Evolutionary conservation across 2,329 filamentous ascomycete species (phyloP).

Genomic region (Didymella arachidicola): DNA sequence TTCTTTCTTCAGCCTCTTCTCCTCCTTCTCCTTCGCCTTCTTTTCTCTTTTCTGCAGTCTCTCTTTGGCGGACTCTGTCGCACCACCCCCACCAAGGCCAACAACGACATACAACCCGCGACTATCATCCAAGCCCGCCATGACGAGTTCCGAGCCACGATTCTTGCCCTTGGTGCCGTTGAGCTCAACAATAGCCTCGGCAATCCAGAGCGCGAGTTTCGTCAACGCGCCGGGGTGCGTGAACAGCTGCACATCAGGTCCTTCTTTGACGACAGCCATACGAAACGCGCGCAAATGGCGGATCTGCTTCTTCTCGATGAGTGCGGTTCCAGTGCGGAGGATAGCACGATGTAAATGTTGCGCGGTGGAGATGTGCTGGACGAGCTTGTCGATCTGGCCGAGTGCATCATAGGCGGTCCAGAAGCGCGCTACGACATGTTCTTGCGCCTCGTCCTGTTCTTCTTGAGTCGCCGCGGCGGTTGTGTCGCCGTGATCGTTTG

Average conservation of each 20-base stretch:
- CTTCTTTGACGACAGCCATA: slow-evolving; percentile 94
- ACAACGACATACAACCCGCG: slow-evolving; percentile 91
- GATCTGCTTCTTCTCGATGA: slow-evolving; percentile 94
- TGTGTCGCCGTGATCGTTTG: slow-evolving; percentile 38
- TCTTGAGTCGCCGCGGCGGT: slow-evolving; percentile 29
- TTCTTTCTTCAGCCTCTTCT: slow-evolving; percentile 60
- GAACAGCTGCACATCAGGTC: slow-evolving; percentile 89
- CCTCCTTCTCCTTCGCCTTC: slow-evolving; percentile 64
- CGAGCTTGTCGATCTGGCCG: slow-evolving; percentile 70
- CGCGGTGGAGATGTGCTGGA: slow-evolving; percentile 78
- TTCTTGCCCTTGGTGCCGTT: slow-evolving; percentile 76
- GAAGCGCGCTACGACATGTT: slow-evolving; percentile 61
- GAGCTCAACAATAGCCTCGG: slow-evolving; percentile 88
- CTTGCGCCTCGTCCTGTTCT: slow-evolving; percentile 49
- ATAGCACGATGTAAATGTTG: slow-evolving; percentile 92
- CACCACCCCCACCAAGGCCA: slow-evolving; percentile 86
- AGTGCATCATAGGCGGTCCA: slow-evolving; percentile 68
- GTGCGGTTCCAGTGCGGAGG: slow-evolving; percentile 85
- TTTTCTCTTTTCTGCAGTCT: slow-evolving; percentile 73
- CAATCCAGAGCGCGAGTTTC: slow-evolving; percentile 93
- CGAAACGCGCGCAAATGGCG: slow-evolving; percentile 91
- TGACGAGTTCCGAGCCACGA: slow-evolving; percentile 82
- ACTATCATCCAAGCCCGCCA: slow-evolving; percentile 87
- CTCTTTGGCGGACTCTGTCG: slow-evolving; percentile 64
- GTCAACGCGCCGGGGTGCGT: slow-evolving; percentile 91